Conservation (phyloP, 2,329 filamentous ascomycete species). For the Coniochaeta prunicola region DNA sequence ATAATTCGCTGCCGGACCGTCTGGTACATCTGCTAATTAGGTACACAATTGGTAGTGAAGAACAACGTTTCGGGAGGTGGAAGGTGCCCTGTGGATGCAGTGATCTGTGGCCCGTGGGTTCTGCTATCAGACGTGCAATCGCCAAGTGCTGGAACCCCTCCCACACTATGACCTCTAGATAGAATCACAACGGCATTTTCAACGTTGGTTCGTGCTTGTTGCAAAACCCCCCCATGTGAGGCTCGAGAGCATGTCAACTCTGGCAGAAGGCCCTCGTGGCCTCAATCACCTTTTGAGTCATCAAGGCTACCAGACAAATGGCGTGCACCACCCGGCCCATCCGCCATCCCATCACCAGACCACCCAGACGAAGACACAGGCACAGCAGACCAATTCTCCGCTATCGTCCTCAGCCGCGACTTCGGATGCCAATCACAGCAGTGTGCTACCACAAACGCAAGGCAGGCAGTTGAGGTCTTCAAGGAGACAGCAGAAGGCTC, state of each 20-base stretch:
- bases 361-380: neutral
- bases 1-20: neutral
- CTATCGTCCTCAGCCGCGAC: neutral
- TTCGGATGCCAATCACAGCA: neutral
- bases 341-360: neutral
- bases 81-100: neutral
- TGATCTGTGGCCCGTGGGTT: neutral
- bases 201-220: neutral
- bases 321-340: neutral
- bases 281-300: neutral
- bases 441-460: neutral
- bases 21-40: neutral
- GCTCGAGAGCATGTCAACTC: slow-evolving; percentile 2
- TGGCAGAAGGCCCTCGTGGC: slow-evolving; percentile 1
- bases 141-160: neutral
- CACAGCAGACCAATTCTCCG: neutral
- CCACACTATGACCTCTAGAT: neutral
- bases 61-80: neutral
- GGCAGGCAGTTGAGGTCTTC: slow-evolving; percentile 1
- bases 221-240: neutral
- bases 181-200: neutral
- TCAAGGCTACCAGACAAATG: slow-evolving; percentile 1
- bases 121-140: neutral
- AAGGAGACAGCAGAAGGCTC: slow-evolving; percentile 50
- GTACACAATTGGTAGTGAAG: neutral